Percentiles rank a stretch among this genome's conserved stretches.
Evolutionary conservation across 1,139 yeast genomes (phyloP).

Genomic region (Yueomyces sp.): DNA sequence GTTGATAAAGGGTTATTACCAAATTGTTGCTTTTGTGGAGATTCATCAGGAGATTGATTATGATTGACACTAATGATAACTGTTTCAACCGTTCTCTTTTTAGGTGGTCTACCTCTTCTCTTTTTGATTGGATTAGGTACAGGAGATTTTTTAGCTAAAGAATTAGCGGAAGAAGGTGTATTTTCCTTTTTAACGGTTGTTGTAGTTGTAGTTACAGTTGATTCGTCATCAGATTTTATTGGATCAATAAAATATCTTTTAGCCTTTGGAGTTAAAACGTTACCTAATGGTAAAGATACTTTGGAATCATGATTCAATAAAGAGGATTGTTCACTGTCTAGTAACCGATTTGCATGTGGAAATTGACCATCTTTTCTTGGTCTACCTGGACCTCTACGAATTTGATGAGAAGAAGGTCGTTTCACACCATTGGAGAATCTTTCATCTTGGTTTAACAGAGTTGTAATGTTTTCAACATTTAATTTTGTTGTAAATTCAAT

Average conservation of each 20-base stretch:
- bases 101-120: slow-evolving; percentile 24
- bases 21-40: not conserved
- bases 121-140: slow-evolving; percentile 3
- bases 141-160: not conserved
- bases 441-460: not conserved
- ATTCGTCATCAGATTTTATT: slow-evolving; percentile 11
- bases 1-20: not conserved
- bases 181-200: not conserved
- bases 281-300: slow-evolving; percentile 17
- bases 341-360: not conserved
- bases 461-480: not conserved
- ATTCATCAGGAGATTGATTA: not conserved
- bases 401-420: not conserved
- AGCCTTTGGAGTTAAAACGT: slow-evolving; percentile 18
- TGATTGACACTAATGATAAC: slow-evolving; percentile 7
- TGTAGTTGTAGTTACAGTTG: not conserved
- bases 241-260: slow-evolving; percentile 26
- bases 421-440: not conserved
- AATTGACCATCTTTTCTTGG: slow-evolving; percentile 17
- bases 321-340: slow-evolving; percentile 1
- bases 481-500: not conserved
- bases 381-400: slow-evolving; percentile 23
- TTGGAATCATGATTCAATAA: not conserved
- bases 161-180: not conserved
- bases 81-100: slow-evolving; percentile 18